phyloP scores from a whole-genome alignment of 2,329 filamentous ascomycete genomes.

The Cladosporium sp. region DNA sequence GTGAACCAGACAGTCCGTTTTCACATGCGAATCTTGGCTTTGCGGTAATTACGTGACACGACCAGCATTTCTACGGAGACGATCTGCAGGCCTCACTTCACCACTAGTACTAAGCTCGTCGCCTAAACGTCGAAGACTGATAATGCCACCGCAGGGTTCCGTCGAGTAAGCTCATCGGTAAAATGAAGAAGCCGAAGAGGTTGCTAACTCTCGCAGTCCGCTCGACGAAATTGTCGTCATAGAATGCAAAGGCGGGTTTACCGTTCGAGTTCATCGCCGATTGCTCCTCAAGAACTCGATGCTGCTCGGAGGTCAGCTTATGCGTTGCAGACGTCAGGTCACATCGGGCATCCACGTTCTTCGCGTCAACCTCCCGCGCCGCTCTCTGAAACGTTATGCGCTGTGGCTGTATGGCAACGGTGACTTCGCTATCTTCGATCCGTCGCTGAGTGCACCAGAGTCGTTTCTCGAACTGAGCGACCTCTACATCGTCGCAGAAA shows the following conservation, averaged over 20 bases:
- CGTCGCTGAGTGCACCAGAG: background rate
- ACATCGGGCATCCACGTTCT: background rate
- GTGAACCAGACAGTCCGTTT: background rate
- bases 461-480: background rate
- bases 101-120: background rate
- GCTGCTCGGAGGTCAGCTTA: background rate
- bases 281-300: background rate
- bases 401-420: background rate
- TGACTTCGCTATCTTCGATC: background rate
- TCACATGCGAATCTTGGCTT: too few relatives aligned
- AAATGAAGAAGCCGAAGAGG: background rate
- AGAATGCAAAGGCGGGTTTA: background rate
- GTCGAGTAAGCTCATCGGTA: background rate
- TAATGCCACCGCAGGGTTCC: background rate
- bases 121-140: background rate
- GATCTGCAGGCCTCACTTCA: background rate
- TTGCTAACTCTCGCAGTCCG: background rate
- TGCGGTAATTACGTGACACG: too few relatives aligned
- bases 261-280: background rate
- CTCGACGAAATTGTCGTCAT: background rate
- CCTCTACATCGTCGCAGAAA: background rate
- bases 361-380: background rate
- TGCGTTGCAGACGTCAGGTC: background rate
- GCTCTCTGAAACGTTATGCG: background rate
- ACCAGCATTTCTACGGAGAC: too few relatives aligned